These are phyloP conservation scores for Beauveria sp. DNA, from an alignment of 2,329 filamentous ascomycete genomes.

Conservation along the genomic window DNA sequence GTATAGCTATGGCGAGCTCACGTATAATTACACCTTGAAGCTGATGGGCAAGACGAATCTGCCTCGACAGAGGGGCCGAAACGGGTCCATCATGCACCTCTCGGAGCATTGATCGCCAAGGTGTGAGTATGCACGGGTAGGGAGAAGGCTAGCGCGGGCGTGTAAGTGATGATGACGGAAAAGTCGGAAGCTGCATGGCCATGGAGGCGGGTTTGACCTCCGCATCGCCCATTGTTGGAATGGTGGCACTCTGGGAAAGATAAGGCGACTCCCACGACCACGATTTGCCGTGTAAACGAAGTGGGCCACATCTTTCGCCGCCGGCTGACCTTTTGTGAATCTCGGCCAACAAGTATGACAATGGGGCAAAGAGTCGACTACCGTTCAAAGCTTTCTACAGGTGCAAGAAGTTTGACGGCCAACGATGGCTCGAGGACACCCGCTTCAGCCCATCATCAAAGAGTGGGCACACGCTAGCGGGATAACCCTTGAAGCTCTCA, in stretches of 20 bases:
- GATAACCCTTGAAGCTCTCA: conserved; percentile 9
- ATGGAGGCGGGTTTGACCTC: not conserved
- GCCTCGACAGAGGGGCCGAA: conserved; percentile 8
- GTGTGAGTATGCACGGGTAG: not conserved
- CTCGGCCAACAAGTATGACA: not conserved
- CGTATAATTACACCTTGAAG: not conserved
- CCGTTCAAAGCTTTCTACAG: not conserved
- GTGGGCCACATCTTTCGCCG: not conserved
- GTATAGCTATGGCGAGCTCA: too few relatives aligned
- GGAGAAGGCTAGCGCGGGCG: not conserved
- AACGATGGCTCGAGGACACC: not conserved
- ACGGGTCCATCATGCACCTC: not conserved
- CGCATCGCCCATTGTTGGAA: too few relatives aligned
- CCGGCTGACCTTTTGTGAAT: not conserved
- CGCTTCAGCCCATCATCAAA: not conserved
- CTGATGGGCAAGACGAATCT: not conserved
- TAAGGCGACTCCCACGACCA: not conserved
- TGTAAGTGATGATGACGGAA: not conserved
- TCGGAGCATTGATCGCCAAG: not conserved
- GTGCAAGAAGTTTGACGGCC: not conserved
- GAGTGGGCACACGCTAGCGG: conserved; percentile 5
- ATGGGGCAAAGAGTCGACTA: not conserved
- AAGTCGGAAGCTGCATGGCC: not conserved
- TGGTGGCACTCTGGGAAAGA: too few relatives aligned
- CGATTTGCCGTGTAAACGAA: not conserved